phyloP scores from a whole-genome alignment of 805 yeast genomes.

The Metahyphopichia silvanorum region DNA sequence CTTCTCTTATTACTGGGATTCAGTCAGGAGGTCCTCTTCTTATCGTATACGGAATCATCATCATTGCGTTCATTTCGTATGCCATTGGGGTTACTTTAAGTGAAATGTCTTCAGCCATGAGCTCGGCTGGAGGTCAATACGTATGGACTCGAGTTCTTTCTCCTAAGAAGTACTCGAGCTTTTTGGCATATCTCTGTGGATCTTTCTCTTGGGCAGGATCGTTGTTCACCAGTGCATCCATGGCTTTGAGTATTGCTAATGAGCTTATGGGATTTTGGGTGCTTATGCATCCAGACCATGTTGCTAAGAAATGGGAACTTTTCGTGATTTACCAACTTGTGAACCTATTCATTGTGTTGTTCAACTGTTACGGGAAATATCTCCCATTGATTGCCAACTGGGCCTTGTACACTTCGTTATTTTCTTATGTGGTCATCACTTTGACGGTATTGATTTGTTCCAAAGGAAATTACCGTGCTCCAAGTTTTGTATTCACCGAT shows the following conservation, averaged over 20 bases:
- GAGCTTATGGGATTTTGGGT: constrained; percentile 36
- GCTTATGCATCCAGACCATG: constrained; percentile 32
- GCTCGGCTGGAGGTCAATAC: constrained; percentile 43
- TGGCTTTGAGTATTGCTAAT: constrained; percentile 33
- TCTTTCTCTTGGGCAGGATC: constrained; percentile 43
- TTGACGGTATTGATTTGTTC: constrained; percentile 39
- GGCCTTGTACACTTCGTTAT: constrained; percentile 32
- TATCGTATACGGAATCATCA: constrained; percentile 40
- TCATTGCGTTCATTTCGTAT: constrained; percentile 32
- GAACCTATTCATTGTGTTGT: constrained; percentile 27
- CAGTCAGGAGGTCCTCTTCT: constrained; percentile 40
- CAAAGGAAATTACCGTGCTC: constrained; percentile 27
- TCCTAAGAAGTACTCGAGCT: constrained; percentile 33
- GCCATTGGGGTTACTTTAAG: constrained; percentile 37
- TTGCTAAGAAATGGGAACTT: constrained; percentile 31
- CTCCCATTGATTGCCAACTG: constrained; percentile 33
- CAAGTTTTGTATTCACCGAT: constrained; percentile 20
- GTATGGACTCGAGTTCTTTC: constrained; percentile 40
- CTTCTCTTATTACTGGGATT: constrained; percentile 39
- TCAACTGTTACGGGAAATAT: constrained; percentile 34
- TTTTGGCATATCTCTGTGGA: constrained; percentile 39
- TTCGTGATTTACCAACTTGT: constrained; percentile 35
- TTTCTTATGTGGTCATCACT: constrained; percentile 32
- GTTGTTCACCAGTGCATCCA: constrained; percentile 37
- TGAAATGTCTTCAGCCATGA: constrained; percentile 38